A percentile compares a stretch with the other conserved stretches of the same genome.
Evolutionary conservation across 2,329 filamentous ascomycete species (phyloP).

Genomic region (Ciborinia camelliae): DNA sequence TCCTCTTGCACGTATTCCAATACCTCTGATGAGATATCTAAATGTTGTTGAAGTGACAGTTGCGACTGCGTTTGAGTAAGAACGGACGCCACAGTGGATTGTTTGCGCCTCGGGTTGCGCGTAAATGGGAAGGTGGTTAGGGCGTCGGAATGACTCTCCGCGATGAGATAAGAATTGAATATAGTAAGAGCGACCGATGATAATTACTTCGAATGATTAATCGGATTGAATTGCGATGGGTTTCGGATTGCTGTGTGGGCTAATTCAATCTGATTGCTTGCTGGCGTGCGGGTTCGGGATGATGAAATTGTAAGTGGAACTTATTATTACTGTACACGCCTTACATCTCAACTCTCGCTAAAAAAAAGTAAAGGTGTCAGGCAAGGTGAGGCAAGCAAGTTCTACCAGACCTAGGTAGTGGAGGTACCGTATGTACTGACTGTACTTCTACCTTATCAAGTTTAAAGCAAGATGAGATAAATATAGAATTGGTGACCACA

Average conservation of each 20-base stretch:
- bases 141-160: not conserved
- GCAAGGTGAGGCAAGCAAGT: not conserved
- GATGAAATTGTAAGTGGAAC: constrained; percentile 21
- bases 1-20: constrained; percentile 49
- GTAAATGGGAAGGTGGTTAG: constrained; percentile 15
- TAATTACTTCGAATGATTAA: not conserved
- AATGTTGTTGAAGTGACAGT: constrained; percentile 58
- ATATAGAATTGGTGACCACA: not conserved
- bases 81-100: constrained; percentile 33
- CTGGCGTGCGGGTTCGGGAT: constrained; percentile 18
- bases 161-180: not conserved
- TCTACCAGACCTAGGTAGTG: not conserved
- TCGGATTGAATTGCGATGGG: constrained; percentile 20
- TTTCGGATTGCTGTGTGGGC: constrained; percentile 9
- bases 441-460: no score
- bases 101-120: constrained; percentile 26
- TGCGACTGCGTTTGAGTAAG: constrained; percentile 36
- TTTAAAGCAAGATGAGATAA: not conserved
- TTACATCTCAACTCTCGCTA: constrained; percentile 13
- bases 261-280: constrained; percentile 11
- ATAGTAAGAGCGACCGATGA: not conserved
- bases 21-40: constrained; percentile 54
- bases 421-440: no score
- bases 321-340: constrained; percentile 6
- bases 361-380: not conserved